phyloP scores from a whole-genome alignment of 345 rosid species.

The Brassica cretica region DNA sequence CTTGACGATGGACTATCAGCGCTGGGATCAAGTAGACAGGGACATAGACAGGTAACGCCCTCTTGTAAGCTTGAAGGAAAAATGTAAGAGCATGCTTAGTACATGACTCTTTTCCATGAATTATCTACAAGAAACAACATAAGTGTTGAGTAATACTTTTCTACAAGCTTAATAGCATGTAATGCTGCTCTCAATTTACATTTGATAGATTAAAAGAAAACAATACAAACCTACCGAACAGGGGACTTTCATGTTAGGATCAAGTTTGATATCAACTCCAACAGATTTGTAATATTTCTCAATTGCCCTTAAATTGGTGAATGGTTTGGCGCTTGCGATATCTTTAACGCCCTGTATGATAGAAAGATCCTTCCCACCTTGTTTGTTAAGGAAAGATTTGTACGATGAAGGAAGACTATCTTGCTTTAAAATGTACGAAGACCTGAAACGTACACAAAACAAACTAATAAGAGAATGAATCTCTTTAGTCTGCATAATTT shows the following conservation, averaged over 20 bases:
- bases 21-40: constrained; percentile 96
- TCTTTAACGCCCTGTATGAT: constrained; percentile 82
- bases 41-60: constrained; percentile 88
- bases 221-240: constrained; percentile 55
- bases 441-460: constrained; percentile 45
- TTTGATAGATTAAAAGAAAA: constrained; percentile 5
- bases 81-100: constrained; percentile 60
- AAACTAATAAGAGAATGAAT: background rate
- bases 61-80: constrained; percentile 73
- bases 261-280: constrained; percentile 73
- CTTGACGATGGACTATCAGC: constrained; percentile 86
- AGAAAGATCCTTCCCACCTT: constrained; percentile 72
- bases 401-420: constrained; percentile 90
- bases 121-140: constrained; percentile 56
- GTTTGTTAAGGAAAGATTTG: constrained; percentile 85
- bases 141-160: constrained; percentile 4
- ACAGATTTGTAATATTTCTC: constrained; percentile 66
- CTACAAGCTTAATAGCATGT: background rate
- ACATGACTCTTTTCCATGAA: constrained; percentile 90
- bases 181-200: background rate
- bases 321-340: constrained; percentile 61
- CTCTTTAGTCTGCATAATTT: background rate
- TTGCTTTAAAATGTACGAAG: constrained; percentile 85
- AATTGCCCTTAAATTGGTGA: constrained; percentile 63
- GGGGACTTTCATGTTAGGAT: constrained; percentile 81